These are phyloP conservation scores for Colletotrichum magnum DNA, from an alignment of 2,329 filamentous ascomycete genomes.

Conservation along the genomic window DNA sequence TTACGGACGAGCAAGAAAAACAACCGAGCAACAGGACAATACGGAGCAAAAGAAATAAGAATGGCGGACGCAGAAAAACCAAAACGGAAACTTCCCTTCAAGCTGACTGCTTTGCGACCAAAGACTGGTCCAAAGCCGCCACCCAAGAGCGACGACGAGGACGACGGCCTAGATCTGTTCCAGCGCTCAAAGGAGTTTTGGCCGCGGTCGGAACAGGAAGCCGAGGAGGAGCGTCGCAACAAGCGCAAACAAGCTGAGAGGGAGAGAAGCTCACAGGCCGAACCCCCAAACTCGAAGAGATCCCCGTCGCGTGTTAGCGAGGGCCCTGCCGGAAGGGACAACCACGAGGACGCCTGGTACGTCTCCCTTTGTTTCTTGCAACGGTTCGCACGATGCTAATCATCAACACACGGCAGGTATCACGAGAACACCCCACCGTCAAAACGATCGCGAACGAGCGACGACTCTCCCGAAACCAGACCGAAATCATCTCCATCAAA, in stretches of 20 bases:
- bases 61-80: slow-evolving; percentile 40
- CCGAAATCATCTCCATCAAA: slow-evolving; percentile 27
- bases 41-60: background rate
- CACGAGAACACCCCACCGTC: slow-evolving; percentile 54
- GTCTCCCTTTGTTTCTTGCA: background rate
- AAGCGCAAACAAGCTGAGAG: slow-evolving; percentile 39
- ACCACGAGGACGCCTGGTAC: slow-evolving; percentile 39
- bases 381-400: slow-evolving; percentile 38
- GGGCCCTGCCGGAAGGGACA: slow-evolving; percentile 43
- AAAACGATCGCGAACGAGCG: slow-evolving; percentile 51
- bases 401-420: slow-evolving; percentile 44
- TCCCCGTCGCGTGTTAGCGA: slow-evolving; percentile 16
- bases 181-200: slow-evolving; percentile 49
- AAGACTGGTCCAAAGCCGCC: slow-evolving; percentile 47
- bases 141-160: slow-evolving; percentile 43
- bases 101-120: slow-evolving; percentile 60
- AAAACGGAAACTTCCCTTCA: slow-evolving; percentile 63
- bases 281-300: slow-evolving; percentile 3
- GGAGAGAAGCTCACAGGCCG: slow-evolving; percentile 33
- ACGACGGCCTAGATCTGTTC: slow-evolving; percentile 63
- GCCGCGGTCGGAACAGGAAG: slow-evolving; percentile 36
- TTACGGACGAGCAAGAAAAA: background rate
- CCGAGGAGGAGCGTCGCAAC: slow-evolving; percentile 53
- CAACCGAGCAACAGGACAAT: background rate
- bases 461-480: slow-evolving; percentile 33